These are phyloP conservation scores for Populus hybrid DNA, from an alignment of 441 rosid genomes.

Conservation along the genomic window DNA sequence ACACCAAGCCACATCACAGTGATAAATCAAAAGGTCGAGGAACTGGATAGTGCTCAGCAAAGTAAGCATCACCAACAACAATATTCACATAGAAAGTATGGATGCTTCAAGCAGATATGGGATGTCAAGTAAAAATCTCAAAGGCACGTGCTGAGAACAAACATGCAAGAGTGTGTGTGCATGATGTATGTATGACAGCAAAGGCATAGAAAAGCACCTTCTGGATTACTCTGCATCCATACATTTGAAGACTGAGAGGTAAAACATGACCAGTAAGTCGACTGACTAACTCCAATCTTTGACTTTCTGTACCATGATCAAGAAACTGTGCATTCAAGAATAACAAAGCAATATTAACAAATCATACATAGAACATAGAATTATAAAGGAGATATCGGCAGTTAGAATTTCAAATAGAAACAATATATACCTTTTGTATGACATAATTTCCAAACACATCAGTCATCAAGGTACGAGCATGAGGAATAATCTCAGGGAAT, in stretches of 20 bases:
- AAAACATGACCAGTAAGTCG: slow-evolving; percentile 81
- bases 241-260: slow-evolving; percentile 93
- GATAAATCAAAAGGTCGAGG: background rate
- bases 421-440: slow-evolving; percentile 71
- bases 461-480: slow-evolving; percentile 80
- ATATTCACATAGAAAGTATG: background rate
- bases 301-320: slow-evolving; percentile 80
- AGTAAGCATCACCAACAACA: background rate
- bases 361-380: background rate
- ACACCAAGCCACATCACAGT: background rate
- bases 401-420: slow-evolving; percentile 14
- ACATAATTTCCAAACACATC: slow-evolving; percentile 98
- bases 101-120: background rate
- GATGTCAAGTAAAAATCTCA: background rate
- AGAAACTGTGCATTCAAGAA: slow-evolving; percentile 60
- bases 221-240: slow-evolving; percentile 97
- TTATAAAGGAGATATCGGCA: background rate
- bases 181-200: background rate
- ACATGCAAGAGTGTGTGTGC: too few relatives aligned
- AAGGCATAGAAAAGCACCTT: slow-evolving; percentile 48
- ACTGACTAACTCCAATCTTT: slow-evolving; percentile 72
- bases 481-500: slow-evolving; percentile 77
- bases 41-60: background rate
- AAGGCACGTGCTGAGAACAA: background rate
- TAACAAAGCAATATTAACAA: slow-evolving; percentile 18